A percentile compares a stretch with the other conserved stretches of the same genome.
Conservation (phyloP, 148 eudicot genomes). For the Persicaria tinctoria region DNA sequence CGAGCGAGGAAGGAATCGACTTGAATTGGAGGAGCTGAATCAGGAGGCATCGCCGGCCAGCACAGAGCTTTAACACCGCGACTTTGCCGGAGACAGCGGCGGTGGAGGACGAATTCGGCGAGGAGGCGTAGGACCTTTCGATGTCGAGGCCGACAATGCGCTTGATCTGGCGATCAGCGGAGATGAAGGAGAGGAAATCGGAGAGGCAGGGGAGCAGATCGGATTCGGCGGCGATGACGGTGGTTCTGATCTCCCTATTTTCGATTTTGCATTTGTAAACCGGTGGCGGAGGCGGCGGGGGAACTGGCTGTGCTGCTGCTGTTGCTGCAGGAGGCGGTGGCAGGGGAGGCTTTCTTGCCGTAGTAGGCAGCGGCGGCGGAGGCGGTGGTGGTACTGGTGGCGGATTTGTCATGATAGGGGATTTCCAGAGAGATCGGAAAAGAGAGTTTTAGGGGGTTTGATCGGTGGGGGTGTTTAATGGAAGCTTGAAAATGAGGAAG, state of each 20-base stretch:
- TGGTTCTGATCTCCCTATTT: conserved; percentile 17
- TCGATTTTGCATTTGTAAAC: conserved; percentile 13
- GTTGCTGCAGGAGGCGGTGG: background rate
- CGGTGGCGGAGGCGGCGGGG: background rate
- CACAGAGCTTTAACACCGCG: conserved; percentile 16
- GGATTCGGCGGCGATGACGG: conserved; percentile 9
- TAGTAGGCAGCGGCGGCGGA: background rate
- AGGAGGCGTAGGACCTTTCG: background rate
- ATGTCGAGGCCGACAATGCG: conserved; percentile 17
- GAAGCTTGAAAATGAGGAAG: no score
- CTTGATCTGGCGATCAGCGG: conserved; percentile 6
- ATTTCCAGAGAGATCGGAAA: no score
- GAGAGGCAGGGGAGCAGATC: conserved; percentile 13
- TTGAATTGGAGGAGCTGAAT: conserved; percentile 15
- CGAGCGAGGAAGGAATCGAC: conserved; percentile 7
- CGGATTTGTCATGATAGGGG: background rate
- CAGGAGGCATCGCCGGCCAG: conserved; percentile 9
- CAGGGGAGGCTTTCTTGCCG: background rate
- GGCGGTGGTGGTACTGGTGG: background rate
- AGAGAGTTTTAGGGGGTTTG: no score
- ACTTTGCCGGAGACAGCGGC: conserved; percentile 6
- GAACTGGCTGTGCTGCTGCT: background rate
- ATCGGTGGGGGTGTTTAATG: no score
- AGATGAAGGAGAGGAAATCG: conserved; percentile 7
- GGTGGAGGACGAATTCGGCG: background rate